Evolutionary conservation across 2,329 filamentous ascomycete species (phyloP), one percentile per base, ranked within the genome.

Genomic region (Neonectria ditissima): DNA sequence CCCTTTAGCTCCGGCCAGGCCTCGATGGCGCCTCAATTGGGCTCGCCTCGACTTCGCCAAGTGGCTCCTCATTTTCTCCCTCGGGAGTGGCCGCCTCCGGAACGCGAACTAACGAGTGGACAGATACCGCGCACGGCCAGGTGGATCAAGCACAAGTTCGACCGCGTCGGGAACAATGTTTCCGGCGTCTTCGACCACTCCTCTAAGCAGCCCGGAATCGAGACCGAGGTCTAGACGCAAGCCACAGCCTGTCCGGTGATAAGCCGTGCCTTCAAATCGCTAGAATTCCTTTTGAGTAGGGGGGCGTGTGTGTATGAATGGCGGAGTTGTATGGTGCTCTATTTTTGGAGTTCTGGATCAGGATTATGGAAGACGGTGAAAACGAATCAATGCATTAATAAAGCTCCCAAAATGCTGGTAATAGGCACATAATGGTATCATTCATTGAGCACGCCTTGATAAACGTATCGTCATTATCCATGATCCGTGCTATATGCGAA

Each of bases 171-270:
- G 72, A 85, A 88, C 41, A 87, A 87, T 59, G 83, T 87, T 1
- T 82, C 84, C 63, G 78, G 83, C 28, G 80, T 85, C 4, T 88
- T 92, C 68, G 82, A 87, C 53, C 88, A 91, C 73, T 78, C 82
- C 55, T 85, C 87, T 18, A 86, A 88, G 70, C 83, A 84, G 32
- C 75, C 78, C 10, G 88, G 86, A 1, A 82, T 92, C 68, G 90
- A 92, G 81, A 92, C 89, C 18, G 91, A 93, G 78, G 88, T 89
- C 41, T 92, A 77, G 81, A 30, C 32, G 39, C 60, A 68, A 71
- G 67, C 67, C 68, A 68, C 61, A 8, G 52, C 52, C 50, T 48
- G 50, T 41, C 20, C 18, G 44, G 47, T 56, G 63, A 39, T 50
- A 59, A 54, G 51, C 34, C 50, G 28, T 22, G 47, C 20, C 20